These are phyloP conservation scores for Neltuma alba DNA, from an alignment of 306 rosid species.

Conservation along the genomic window DNA sequence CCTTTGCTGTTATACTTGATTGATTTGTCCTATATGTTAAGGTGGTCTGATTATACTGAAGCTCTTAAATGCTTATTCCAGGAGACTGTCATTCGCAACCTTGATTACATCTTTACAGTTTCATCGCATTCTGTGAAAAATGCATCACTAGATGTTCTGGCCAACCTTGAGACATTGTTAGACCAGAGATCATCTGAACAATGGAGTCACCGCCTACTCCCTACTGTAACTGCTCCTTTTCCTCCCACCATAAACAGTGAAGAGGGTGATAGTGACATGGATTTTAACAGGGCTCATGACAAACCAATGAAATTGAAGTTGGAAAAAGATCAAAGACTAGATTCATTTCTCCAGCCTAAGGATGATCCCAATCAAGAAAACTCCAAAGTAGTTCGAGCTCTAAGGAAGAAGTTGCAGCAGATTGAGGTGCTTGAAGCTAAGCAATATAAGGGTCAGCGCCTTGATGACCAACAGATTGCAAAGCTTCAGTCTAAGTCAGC, in stretches of 20 bases:
- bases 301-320: slow-evolving; percentile 48
- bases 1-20: slow-evolving; percentile 17
- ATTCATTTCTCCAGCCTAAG: slow-evolving; percentile 70
- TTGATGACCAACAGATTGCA: slow-evolving; percentile 88
- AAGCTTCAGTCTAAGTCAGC: slow-evolving; percentile 70
- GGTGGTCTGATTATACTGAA: slow-evolving; percentile 25
- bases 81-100: slow-evolving; percentile 88
- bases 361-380: slow-evolving; percentile 52
- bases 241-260: slow-evolving; percentile 81
- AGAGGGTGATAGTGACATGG: slow-evolving; percentile 76
- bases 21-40: slow-evolving; percentile 1
- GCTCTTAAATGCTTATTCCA: slow-evolving; percentile 40
- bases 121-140: slow-evolving; percentile 73
- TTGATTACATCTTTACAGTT: slow-evolving; percentile 73
- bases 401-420: slow-evolving; percentile 95
- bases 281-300: slow-evolving; percentile 55
- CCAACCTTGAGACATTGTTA: slow-evolving; percentile 70
- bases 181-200: slow-evolving; percentile 85
- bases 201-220: slow-evolving; percentile 85
- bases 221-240: slow-evolving; percentile 85
- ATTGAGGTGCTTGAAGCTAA: slow-evolving; percentile 92
- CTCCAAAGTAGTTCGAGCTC: slow-evolving; percentile 68
- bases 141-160: slow-evolving; percentile 73
- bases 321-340: slow-evolving; percentile 50
- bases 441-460: slow-evolving; percentile 69